These are phyloP conservation scores for Saccharomyces hybrid DNA, from an alignment of 1,139 yeast genomes.

Conservation along the genomic window DNA sequence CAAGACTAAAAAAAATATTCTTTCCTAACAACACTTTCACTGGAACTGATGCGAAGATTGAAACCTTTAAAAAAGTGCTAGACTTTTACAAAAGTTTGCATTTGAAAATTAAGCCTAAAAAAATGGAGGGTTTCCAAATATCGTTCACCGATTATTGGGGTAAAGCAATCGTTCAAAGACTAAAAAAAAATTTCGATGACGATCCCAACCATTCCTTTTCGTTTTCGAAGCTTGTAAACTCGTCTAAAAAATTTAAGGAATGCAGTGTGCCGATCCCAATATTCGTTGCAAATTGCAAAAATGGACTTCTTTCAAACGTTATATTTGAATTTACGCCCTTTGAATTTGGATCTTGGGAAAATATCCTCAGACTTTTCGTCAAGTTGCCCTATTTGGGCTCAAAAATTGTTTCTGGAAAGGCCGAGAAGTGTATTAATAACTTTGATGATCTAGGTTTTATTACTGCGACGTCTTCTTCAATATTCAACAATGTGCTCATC, in stretches of 20 bases:
- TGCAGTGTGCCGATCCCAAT: constrained; percentile 41
- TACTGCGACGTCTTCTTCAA: constrained; percentile 64
- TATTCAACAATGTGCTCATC: constrained; percentile 51
- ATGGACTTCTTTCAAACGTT: constrained; percentile 23
- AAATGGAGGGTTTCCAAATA: constrained; percentile 45
- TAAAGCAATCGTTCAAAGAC: constrained; percentile 42
- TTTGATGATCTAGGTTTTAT: constrained; percentile 71
- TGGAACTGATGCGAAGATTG: constrained; percentile 4
- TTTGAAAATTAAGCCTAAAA: constrained; percentile 45
- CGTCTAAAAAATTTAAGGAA: constrained; percentile 28
- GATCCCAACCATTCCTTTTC: constrained; percentile 14
- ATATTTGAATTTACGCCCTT: constrained; percentile 54
- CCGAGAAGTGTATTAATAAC: constrained; percentile 42
- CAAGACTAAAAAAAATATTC: constrained; percentile 12
- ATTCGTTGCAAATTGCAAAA: constrained; percentile 35
- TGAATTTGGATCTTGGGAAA: constrained; percentile 68
- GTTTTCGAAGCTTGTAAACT: constrained; percentile 28
- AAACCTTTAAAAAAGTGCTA: constrained; percentile 34
- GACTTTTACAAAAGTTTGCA: constrained; percentile 47
- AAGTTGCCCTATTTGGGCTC: constrained; percentile 52
- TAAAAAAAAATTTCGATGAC: constrained; percentile 32
- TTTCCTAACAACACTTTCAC: constrained; percentile 6
- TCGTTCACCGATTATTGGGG: constrained; percentile 68
- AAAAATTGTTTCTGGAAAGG: constrained; percentile 33
- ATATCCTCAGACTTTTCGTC: constrained; percentile 43